phyloP scores from a whole-genome alignment of 208 protist species.

The Phytomonas francai region DNA sequence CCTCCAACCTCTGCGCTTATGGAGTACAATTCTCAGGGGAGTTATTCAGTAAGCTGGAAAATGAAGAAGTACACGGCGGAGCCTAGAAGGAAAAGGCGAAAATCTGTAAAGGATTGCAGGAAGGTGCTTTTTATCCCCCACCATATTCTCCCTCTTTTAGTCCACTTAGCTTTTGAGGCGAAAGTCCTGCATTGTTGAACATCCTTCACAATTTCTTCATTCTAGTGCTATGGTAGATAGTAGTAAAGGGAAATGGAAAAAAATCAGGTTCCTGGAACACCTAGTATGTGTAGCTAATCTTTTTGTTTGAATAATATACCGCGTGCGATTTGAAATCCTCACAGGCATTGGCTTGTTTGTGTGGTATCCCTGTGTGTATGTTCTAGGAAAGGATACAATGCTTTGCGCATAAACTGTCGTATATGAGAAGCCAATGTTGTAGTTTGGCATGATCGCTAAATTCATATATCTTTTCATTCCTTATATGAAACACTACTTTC shows the following conservation, averaged over 20 bases:
- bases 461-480: not conserved
- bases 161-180: constrained; percentile 1
- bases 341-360: not conserved
- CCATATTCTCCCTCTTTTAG: not conserved
- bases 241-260: not conserved
- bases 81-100: not conserved
- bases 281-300: not conserved
- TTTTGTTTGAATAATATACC: constrained; percentile 4
- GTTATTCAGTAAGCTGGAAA: not conserved
- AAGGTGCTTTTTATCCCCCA: not conserved
- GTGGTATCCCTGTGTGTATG: not conserved
- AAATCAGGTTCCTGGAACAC: not conserved
- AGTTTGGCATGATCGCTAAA: not conserved
- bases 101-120: not conserved
- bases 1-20: not conserved
- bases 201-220: not conserved
- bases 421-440: not conserved
- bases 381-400: not conserved
- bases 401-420: not conserved
- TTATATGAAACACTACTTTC: not conserved
- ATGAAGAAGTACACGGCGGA: not conserved
- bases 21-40: not conserved
- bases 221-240: not conserved
- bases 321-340: not conserved
- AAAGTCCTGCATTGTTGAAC: not conserved